Conservation (phyloP, 2,329 filamentous ascomycete genomes). For the Aschersonia sp. region DNA sequence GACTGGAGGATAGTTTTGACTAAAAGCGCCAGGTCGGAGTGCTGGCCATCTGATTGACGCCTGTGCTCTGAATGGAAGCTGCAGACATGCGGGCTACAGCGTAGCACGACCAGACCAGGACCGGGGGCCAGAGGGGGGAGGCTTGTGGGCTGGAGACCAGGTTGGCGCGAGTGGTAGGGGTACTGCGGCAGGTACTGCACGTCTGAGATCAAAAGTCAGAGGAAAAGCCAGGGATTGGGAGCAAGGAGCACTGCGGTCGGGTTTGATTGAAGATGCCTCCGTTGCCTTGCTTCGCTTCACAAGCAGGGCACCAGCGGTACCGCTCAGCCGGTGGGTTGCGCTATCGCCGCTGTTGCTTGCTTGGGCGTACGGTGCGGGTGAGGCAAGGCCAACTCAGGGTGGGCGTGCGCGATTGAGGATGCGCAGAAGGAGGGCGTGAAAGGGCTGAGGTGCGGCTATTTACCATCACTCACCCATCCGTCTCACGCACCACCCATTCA, state of each 20-base stretch:
- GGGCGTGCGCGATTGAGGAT: not conserved
- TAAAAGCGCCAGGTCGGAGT: constrained; percentile 6
- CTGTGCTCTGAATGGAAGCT: constrained; percentile 2
- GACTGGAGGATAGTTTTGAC: constrained; percentile 22
- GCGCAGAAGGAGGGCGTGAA: not conserved
- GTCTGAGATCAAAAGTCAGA: not conserved
- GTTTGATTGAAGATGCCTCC: not conserved
- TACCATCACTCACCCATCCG: too few relatives aligned
- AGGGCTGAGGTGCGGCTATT: too few relatives aligned
- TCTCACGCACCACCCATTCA: too few relatives aligned
- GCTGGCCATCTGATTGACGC: not conserved
- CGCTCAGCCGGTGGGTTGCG: not conserved
- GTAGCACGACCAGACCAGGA: not conserved
- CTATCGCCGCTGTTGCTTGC: not conserved
- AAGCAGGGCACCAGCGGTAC: not conserved
- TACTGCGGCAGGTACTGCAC: not conserved
- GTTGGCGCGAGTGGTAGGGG: not conserved
- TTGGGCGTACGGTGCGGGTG: not conserved
- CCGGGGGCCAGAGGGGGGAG: not conserved
- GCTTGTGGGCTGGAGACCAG: not conserved
- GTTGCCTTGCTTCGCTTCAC: not conserved
- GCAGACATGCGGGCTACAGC: constrained; percentile 1
- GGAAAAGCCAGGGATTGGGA: not conserved
- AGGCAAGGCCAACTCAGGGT: not conserved
- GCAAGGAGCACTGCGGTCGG: not conserved